Base-by-base conservation (phyloP, 148 eudicot genomes). In the Cornus florida region DNA sequence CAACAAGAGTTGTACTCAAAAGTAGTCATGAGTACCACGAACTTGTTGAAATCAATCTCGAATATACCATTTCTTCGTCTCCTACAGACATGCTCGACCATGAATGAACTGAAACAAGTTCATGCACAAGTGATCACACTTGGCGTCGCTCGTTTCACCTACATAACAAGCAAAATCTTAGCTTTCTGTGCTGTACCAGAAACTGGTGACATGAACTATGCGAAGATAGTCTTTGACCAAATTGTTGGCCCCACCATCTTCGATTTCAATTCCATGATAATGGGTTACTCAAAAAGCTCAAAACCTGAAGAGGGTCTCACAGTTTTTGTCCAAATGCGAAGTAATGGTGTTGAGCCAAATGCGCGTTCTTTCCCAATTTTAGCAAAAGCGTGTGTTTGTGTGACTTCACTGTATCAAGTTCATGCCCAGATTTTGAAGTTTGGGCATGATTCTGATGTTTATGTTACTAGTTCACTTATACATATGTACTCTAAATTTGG, bases 221-320 rank as follows among this genome's bases (percentile, higher is more conserved):
- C 86, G 1, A 67, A 71, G n/a, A 62, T 71, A 69, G 50, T 81
- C 10, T 80, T 77, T 9, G 53, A 60, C 76, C 86, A 77, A 12
- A 84, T 74, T 69, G 69, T 31, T 9, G 24, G 22, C 11, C 86
- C 83, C 62, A 77, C 84, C 6, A 50, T 75, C 19, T 84, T 77
- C 41, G 84, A 84, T 77, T 77, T 38, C 81, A 84, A 84, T 70
- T 31, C 75, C 71, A 81, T 84, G 81, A 84, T 80, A 67, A 80
- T 62, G 81, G 83, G 79, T 74, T 77, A 75, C 65, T 81, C 86
- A n/a, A 67, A 81, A 62, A 81, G 24, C 75, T 73, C 86, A 13
- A 65, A 74, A n/a, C 72, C 56, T 33, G 50, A 84, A 64, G 74
- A 69, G 72, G 84, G 84, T 81, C 67, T 84, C 28, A 16, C 60